These are phyloP conservation scores for Filosporella fistucella DNA, from an alignment of 495 filamentous ascomycete genomes.

Conservation along the genomic window DNA sequence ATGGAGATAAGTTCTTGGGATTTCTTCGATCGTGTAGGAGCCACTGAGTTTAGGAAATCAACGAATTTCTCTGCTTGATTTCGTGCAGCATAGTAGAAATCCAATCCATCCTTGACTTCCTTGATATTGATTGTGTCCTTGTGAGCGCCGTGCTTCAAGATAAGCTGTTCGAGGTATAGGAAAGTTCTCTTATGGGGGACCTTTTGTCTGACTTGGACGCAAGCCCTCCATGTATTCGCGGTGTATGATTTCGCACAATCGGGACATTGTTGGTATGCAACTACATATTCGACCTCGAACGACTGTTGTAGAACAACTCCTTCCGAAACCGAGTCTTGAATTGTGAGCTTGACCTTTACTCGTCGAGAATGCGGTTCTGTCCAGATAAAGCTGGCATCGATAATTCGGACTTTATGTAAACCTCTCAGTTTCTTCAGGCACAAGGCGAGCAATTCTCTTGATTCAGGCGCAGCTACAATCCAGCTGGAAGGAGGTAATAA, in stretches of 20 bases:
- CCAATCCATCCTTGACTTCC: slow-evolving; percentile 86
- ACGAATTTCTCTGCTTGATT: slow-evolving; percentile 93
- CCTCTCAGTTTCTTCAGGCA: slow-evolving; percentile 81
- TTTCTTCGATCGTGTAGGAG: slow-evolving; percentile 75
- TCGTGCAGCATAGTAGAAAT: slow-evolving; percentile 86
- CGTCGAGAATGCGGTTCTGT: slow-evolving; percentile 93
- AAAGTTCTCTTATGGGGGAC: slow-evolving; percentile 97
- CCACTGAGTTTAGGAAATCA: slow-evolving; percentile 80
- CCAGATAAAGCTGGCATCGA: slow-evolving; percentile 96
- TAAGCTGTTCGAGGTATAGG: slow-evolving; percentile 92
- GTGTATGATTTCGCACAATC: slow-evolving; percentile 95
- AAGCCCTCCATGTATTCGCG: slow-evolving; percentile 82
- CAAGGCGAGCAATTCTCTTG: slow-evolving; percentile 81
- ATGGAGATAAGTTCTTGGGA: slow-evolving; percentile 88
- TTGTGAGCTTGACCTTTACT: slow-evolving; percentile 87
- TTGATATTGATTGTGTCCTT: slow-evolving; percentile 95
- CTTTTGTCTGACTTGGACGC: slow-evolving; percentile 92
- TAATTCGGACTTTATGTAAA: slow-evolving; percentile 80
- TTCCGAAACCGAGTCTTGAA: slow-evolving; percentile 67
- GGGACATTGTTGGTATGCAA: slow-evolving; percentile 82
- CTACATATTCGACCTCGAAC: slow-evolving; percentile 90
- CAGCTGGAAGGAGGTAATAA: slow-evolving; percentile 81
- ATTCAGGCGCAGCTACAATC: slow-evolving; percentile 78
- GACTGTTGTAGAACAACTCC: slow-evolving; percentile 87
- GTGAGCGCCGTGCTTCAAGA: slow-evolving; percentile 89